Conservation (phyloP, 2,329 filamentous ascomycete genomes). For the Pseudogymnoascus sp. region DNA sequence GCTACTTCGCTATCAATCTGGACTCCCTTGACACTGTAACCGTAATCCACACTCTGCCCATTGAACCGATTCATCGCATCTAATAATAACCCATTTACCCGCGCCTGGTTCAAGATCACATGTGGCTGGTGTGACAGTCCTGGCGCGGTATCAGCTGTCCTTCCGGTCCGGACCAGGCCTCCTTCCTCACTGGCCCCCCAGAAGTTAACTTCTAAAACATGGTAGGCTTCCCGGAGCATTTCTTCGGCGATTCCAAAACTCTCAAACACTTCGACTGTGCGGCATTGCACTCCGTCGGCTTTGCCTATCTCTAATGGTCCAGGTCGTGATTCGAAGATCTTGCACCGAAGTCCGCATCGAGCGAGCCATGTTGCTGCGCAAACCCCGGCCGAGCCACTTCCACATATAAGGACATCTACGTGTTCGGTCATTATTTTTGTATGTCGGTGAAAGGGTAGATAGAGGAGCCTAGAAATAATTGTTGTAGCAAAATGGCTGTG, state of each 20-base stretch:
- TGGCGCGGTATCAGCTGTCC: background rate
- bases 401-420: slow-evolving; percentile 51
- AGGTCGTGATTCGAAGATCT: slow-evolving; percentile 47
- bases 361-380: slow-evolving; percentile 54
- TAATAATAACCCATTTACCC: slow-evolving; percentile 46
- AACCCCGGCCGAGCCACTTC: slow-evolving; percentile 54
- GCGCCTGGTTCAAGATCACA: slow-evolving; percentile 49
- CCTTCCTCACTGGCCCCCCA: slow-evolving; percentile 32
- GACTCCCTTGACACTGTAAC: slow-evolving; percentile 30
- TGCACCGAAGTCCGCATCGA: slow-evolving; percentile 46
- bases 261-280: slow-evolving; percentile 55
- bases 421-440: slow-evolving; percentile 16
- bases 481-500: background rate
- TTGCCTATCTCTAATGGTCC: slow-evolving; percentile 51
- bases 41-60: slow-evolving; percentile 42
- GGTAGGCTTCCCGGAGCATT: slow-evolving; percentile 46
- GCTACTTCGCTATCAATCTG: slow-evolving; percentile 34
- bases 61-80: slow-evolving; percentile 37
- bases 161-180: background rate
- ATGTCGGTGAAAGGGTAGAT: background rate
- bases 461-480: background rate
- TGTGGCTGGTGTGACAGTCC: slow-evolving; percentile 36
- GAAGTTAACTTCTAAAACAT: slow-evolving; percentile 46
- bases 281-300: slow-evolving; percentile 55
- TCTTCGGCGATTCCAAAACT: slow-evolving; percentile 47